These are phyloP conservation scores for Cytospora piceicola DNA, from an alignment of 2,329 filamentous ascomycete genomes.

Conservation along the genomic window DNA sequence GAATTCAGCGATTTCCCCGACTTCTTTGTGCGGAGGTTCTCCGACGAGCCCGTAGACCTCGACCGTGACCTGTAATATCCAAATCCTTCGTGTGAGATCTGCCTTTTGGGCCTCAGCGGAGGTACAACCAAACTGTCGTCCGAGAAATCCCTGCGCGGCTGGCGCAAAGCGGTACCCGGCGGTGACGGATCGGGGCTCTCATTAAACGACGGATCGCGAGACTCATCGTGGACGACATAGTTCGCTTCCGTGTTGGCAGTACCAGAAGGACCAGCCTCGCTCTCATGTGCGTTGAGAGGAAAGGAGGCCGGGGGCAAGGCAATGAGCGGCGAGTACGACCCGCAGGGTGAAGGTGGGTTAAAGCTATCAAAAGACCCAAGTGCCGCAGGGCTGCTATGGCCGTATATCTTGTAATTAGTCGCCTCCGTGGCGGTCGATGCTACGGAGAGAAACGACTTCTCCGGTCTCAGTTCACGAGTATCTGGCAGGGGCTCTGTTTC, in stretches of 20 bases:
- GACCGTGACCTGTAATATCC: conserved; percentile 56
- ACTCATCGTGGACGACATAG: conserved; percentile 56
- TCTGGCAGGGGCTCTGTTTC: conserved; percentile 21
- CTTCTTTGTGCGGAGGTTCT: conserved; percentile 51
- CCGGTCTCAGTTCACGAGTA: conserved; percentile 30
- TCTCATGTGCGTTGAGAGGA: conserved; percentile 15
- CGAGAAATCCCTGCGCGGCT: conserved; percentile 54
- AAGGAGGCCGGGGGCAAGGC: conserved; percentile 19
- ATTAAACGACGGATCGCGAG: conserved; percentile 41
- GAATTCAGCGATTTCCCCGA: conserved; percentile 59
- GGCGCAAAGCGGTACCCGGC: conserved; percentile 42
- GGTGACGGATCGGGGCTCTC: conserved; percentile 36
- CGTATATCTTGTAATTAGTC: conserved; percentile 53
- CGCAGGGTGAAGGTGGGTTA: conserved; percentile 24
- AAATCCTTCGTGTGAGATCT: conserved; percentile 53
- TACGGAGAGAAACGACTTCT: conserved; percentile 39
- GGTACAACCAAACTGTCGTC: conserved; percentile 64
- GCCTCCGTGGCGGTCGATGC: conserved; percentile 48
- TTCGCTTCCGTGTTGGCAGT: conserved; percentile 52
- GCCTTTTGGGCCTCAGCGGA: conserved; percentile 54
- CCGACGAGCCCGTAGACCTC: conserved; percentile 38
- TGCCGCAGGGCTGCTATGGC: conserved; percentile 43
- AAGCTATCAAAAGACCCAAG: conserved; percentile 48
- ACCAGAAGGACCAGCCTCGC: conserved; percentile 42
- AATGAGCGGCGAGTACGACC: conserved; percentile 26